Conservation (phyloP, 345 rosid species). For the Nasturtium officinale region DNA sequence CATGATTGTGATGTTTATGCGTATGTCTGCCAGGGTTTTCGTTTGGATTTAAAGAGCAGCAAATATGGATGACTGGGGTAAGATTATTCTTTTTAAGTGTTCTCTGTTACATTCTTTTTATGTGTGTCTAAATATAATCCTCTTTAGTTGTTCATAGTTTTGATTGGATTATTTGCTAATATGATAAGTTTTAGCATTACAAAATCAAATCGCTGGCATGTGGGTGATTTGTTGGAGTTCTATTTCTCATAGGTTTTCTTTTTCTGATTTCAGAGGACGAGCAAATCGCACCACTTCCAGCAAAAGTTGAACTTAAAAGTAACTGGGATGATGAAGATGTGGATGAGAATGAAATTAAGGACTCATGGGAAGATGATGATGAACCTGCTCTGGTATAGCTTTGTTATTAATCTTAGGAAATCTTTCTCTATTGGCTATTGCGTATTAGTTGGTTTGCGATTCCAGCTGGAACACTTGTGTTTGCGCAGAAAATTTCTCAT, state of each 20-base stretch:
- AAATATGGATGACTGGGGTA: slow-evolving; percentile 46
- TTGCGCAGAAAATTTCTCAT: not conserved
- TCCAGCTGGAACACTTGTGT: not conserved
- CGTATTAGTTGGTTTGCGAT: not conserved
- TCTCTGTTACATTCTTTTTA: not conserved
- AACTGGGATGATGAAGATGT: slow-evolving; percentile 95
- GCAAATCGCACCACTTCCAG: slow-evolving; percentile 54
- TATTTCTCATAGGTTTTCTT: slow-evolving; percentile 5
- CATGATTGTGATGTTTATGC: not conserved
- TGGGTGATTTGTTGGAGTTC: not conserved
- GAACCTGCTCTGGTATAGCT: slow-evolving; percentile 69
- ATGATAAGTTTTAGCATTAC: not conserved
- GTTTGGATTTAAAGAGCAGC: slow-evolving; percentile 4
- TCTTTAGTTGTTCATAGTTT: not conserved
- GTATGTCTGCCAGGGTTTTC: slow-evolving; percentile 19
- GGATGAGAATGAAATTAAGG: slow-evolving; percentile 86
- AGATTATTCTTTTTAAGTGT: not conserved
- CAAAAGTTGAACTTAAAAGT: slow-evolving; percentile 58
- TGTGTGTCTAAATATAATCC: not conserved
- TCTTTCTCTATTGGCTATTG: not conserved
- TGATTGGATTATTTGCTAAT: not conserved
- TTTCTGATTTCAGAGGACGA: slow-evolving; percentile 61
- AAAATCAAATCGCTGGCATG: not conserved
- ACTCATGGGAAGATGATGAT: slow-evolving; percentile 99
- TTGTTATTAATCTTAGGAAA: not conserved